Evolutionary conservation across 768 basidiomycete species (phyloP).

Genomic region (Lentinula lateritia): DNA sequence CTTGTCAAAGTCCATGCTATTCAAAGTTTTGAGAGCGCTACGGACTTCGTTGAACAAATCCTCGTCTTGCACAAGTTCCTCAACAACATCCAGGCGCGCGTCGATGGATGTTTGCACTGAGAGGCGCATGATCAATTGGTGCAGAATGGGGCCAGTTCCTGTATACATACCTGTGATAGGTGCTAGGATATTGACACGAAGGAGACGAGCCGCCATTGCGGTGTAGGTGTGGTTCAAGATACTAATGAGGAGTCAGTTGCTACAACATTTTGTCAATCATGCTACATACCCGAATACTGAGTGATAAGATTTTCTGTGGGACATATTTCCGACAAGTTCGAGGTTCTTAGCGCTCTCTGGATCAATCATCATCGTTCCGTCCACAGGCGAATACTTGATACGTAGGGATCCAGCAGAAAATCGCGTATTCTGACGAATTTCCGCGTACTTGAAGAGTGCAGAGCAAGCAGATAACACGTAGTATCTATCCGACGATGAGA

Average conservation of each 20-base stretch:
- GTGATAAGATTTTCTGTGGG: slow-evolving; percentile 59
- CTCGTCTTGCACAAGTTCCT: slow-evolving; percentile 77
- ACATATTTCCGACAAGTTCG: slow-evolving; percentile 79
- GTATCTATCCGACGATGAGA: slow-evolving; percentile 46
- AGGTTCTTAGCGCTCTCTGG: slow-evolving; percentile 83
- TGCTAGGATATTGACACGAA: slow-evolving; percentile 77
- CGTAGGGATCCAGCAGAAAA: slow-evolving; percentile 68
- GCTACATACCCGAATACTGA: slow-evolving; percentile 71
- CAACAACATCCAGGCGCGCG: slow-evolving; percentile 80
- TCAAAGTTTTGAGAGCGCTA: slow-evolving; percentile 62
- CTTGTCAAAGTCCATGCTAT: slow-evolving; percentile 87
- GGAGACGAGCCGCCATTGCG: slow-evolving; percentile 80
- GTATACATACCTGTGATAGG: slow-evolving; percentile 59
- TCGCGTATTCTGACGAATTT: slow-evolving; percentile 59
- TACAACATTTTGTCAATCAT: background rate
- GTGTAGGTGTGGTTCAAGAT: slow-evolving; percentile 80
- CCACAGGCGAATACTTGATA: slow-evolving; percentile 72
- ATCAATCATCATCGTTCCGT: slow-evolving; percentile 95
- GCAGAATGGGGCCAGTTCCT: too few species aligned
- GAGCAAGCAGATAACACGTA: slow-evolving; percentile 83
- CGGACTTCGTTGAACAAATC: slow-evolving; percentile 65
- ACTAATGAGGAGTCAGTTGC: slow-evolving; percentile 27
- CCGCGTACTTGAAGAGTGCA: slow-evolving; percentile 84
- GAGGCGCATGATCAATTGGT: too few species aligned
- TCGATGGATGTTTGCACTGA: slow-evolving; percentile 62